Conservation (phyloP, 2,329 filamentous ascomycete genomes). For the Alternaria dauci region DNA sequence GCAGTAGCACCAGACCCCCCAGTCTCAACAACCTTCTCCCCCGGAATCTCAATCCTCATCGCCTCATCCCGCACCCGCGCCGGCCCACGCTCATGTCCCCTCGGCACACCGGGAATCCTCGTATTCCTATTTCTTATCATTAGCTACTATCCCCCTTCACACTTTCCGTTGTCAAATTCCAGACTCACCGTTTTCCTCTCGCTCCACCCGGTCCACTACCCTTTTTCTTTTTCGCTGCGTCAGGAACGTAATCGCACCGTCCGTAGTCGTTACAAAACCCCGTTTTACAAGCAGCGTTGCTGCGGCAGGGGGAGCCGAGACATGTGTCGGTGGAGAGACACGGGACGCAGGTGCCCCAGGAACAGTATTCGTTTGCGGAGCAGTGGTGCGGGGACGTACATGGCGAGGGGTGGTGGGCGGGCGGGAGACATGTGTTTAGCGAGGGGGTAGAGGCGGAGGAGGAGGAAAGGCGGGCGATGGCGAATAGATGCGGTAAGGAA, state of each 20-base stretch:
- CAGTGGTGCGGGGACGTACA: constrained; percentile 38
- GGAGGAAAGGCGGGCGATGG: neutral
- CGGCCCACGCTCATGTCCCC: constrained; percentile 35
- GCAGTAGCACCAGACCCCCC: constrained; percentile 15
- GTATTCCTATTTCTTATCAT: neutral
- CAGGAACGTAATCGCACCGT: constrained; percentile 36
- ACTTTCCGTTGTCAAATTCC: no score
- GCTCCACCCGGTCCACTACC: constrained; percentile 32
- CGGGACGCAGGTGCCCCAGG: constrained; percentile 37
- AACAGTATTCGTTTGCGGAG: constrained; percentile 37
- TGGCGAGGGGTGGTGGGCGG: constrained; percentile 27
- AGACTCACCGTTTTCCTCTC: constrained; percentile 20
- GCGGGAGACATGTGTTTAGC: constrained; percentile 17
- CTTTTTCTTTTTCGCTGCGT: constrained; percentile 26
- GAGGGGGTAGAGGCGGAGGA: neutral
- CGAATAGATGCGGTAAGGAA: constrained; percentile 20
- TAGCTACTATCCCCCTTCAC: no score
- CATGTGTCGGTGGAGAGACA: constrained; percentile 33
- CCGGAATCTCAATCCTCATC: constrained; percentile 38
- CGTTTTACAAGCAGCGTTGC: constrained; percentile 43
- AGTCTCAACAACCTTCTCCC: constrained; percentile 34
- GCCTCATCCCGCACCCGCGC: constrained; percentile 44
- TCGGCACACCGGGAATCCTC: constrained; percentile 31
- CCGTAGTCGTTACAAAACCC: constrained; percentile 43
- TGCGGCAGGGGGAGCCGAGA: constrained; percentile 36